Conservation (phyloP, 495 filamentous ascomycete genomes). For the Daldinia childiae region DNA sequence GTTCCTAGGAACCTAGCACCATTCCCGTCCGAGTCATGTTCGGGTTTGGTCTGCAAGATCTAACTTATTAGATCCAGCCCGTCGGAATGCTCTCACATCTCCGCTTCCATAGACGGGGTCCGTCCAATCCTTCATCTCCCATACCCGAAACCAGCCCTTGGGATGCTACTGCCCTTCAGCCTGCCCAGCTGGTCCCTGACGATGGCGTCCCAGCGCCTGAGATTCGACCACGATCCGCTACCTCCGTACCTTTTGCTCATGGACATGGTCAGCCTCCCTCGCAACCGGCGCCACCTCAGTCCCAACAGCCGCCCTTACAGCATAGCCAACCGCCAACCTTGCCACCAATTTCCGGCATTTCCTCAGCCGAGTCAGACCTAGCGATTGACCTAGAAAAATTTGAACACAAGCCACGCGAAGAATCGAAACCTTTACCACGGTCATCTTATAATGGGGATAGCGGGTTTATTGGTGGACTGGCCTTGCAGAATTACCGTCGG, state of each 20-base stretch:
- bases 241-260: constrained; percentile 44
- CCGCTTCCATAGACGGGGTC: constrained; percentile 62
- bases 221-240: constrained; percentile 53
- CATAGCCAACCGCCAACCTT: constrained; percentile 50
- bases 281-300: constrained; percentile 21
- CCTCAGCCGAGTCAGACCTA: constrained; percentile 50
- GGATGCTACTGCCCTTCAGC: constrained; percentile 51
- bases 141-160: constrained; percentile 52
- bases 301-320: constrained; percentile 24
- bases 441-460: constrained; percentile 44
- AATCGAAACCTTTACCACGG: constrained; percentile 42
- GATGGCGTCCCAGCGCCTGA: constrained; percentile 53
- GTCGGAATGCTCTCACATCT: constrained; percentile 63
- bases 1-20: constrained; percentile 11
- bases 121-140: constrained; percentile 63
- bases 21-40: constrained; percentile 37
- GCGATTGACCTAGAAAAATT: constrained; percentile 25
- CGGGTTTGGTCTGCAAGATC: constrained; percentile 34
- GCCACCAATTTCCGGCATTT: constrained; percentile 58
- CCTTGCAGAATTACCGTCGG: constrained; percentile 51
- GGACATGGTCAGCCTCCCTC: constrained; percentile 37
- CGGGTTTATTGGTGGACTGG: constrained; percentile 54
- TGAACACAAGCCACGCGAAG: constrained; percentile 42
- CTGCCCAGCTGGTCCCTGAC: constrained; percentile 48
- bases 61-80: constrained; percentile 43